These are phyloP conservation scores for Colletotrichum chlorophyti DNA, from an alignment of 2,329 filamentous ascomycete species.

Conservation along the genomic window DNA sequence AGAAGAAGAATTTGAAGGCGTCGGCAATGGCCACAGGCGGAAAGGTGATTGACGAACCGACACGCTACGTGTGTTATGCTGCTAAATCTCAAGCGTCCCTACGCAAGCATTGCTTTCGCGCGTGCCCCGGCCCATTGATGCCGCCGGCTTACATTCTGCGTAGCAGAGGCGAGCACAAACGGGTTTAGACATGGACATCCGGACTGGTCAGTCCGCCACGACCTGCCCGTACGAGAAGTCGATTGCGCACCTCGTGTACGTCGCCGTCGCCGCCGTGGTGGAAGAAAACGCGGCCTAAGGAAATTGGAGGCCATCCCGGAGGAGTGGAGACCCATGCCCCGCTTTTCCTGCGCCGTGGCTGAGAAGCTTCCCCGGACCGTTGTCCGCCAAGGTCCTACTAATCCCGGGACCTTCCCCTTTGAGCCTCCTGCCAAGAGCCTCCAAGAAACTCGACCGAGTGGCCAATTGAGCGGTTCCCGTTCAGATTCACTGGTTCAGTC, in stretches of 20 bases:
- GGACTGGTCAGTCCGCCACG: too few species aligned
- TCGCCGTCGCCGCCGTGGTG: neutral
- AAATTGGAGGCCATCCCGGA: neutral
- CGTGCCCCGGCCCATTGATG: too few species aligned
- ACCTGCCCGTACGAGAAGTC: too few species aligned
- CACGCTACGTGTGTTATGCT: too few species aligned
- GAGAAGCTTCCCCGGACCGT: slow-evolving; percentile 26
- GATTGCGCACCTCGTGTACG: neutral
- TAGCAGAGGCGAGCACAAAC: too few species aligned
- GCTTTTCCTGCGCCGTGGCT: slow-evolving; percentile 3
- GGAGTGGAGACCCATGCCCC: neutral
- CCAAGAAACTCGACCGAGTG: slow-evolving; percentile 9
- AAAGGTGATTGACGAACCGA: too few species aligned
- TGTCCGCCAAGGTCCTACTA: slow-evolving; percentile 20
- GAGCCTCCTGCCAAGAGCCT: slow-evolving; percentile 18
- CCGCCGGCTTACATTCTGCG: too few species aligned
- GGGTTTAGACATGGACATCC: too few species aligned
- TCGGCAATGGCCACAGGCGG: too few species aligned
- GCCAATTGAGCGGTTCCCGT: neutral
- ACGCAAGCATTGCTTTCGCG: too few species aligned
- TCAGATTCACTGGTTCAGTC: neutral
- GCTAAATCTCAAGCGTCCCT: too few species aligned
- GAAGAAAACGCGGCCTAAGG: neutral
- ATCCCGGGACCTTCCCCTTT: slow-evolving; percentile 27
- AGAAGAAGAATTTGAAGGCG: too few species aligned